phyloP scores from a whole-genome alignment of 140 eudicot species.

The Stevia rebaudiana region DNA sequence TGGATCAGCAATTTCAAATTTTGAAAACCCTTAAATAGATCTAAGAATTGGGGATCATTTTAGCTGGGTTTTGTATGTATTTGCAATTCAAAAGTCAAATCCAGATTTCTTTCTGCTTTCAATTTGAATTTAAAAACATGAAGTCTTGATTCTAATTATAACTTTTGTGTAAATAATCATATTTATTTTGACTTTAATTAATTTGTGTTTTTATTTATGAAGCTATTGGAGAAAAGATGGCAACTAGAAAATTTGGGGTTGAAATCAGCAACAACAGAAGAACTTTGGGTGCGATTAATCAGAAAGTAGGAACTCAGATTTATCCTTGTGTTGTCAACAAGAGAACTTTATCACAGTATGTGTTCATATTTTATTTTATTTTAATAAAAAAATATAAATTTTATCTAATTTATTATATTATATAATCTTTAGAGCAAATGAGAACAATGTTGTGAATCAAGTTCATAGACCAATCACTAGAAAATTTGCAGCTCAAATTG shows the following conservation, averaged over 20 bases:
- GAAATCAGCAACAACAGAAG: constrained; percentile 53
- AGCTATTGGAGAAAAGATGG: constrained; percentile 34
- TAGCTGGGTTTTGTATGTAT: not conserved
- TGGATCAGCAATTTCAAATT: too few relatives aligned
- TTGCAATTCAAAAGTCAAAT: constrained; percentile 13
- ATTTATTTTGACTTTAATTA: not conserved
- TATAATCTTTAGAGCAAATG: constrained; percentile 25
- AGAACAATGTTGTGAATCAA: constrained; percentile 26
- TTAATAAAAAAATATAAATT: not conserved
- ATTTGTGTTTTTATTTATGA: constrained; percentile 13
- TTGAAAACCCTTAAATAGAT: too few relatives aligned
- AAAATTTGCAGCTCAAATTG: constrained; percentile 63
- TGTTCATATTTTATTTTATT: not conserved
- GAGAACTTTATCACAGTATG: constrained; percentile 55
- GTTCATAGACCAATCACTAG: constrained; percentile 42
- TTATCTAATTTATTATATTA: constrained; percentile 12
- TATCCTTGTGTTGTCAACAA: constrained; percentile 62
- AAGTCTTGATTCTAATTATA: not conserved
- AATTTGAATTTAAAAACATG: constrained; percentile 13
- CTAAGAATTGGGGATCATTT: not conserved
- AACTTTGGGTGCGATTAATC: constrained; percentile 58
- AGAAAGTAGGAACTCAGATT: constrained; percentile 46
- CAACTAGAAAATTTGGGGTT: constrained; percentile 52
- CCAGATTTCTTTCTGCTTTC: constrained; percentile 10
- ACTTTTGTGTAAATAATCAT: too few relatives aligned